These are phyloP conservation scores for Ceratocystis alfenasii DNA, from an alignment of 2,329 filamentous ascomycete genomes.

Conservation along the genomic window DNA sequence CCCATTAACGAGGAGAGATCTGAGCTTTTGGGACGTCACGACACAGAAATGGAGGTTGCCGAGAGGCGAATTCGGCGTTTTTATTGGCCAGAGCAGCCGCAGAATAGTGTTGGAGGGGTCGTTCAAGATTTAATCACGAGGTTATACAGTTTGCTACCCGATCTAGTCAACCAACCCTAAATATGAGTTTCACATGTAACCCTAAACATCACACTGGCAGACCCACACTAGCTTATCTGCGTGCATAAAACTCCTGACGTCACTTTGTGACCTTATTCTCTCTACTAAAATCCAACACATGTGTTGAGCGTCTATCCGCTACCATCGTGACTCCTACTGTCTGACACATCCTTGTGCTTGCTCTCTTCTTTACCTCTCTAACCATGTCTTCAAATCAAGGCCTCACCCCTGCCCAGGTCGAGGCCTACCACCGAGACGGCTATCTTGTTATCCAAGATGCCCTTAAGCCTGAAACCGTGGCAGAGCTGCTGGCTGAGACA, in stretches of 20 bases:
- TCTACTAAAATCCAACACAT: no score
- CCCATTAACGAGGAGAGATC: conserved; percentile 47
- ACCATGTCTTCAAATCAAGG: conserved; percentile 30
- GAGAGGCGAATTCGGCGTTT: conserved; percentile 35
- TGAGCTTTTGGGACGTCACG: conserved; percentile 53
- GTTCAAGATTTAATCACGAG: conserved; percentile 29
- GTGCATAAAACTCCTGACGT: no score
- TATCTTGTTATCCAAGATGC: conserved; percentile 79
- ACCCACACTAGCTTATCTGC: no score
- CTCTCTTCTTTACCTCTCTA: neutral
- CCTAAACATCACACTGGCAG: neutral
- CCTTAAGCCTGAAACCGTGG: conserved; percentile 53
- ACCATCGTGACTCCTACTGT: no score
- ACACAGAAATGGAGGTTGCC: conserved; percentile 49
- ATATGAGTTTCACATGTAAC: neutral
- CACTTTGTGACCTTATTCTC: no score
- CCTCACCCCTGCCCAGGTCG: conserved; percentile 59
- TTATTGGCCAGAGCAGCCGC: conserved; percentile 39
- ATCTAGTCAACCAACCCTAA: neutral
- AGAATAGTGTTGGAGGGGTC: conserved; percentile 33
- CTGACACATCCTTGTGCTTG: no score
- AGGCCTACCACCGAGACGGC: conserved; percentile 67
- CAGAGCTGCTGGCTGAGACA: conserved; percentile 61
- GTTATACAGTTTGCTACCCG: no score
- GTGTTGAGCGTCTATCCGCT: no score